Evolutionary conservation across 2,329 filamentous ascomycete species (phyloP), one percentile per base, ranked within the genome.

Genomic region (Ophiocordyceps robertsii): DNA sequence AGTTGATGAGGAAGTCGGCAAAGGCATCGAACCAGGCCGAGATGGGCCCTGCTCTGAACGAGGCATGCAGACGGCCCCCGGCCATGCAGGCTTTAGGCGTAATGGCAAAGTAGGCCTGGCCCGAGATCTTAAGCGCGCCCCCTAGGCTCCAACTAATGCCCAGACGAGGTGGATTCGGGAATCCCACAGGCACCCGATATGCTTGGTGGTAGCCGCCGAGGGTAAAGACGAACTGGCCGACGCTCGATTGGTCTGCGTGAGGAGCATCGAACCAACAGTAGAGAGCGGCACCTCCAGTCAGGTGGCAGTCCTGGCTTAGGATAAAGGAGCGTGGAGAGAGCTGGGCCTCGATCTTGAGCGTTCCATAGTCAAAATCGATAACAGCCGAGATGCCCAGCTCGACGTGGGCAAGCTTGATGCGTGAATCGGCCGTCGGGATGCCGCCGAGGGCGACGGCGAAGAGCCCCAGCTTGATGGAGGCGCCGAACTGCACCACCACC

Each of bases 21-120:
- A 49, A 63, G 4, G 60, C 59, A 24, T 67, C 59, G n/a, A 68
- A 62, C 44, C 49, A 64, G 0, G 66, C 67, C 1, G 44, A 42
- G 0, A 70, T 31, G 0, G 57, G 53, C 1, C 64, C 64, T 1
- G 56, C n/a, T 6, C 39, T 40, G 0, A 65, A 46, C 0, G 47
- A 38, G 0, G 56, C 58, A 16, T 58, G 49, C 0, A 69, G 49
- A 1, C 50, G 41, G 0, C 58, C 65, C 3, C 67, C 66, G 6
- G 49, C 65, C 67, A 70, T 70, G 46, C 56, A 61, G 0, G 44
- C 50, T 40, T 67, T 66, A 6, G 66, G 64, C 0, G 66, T 70
- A 27, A 70, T 61, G 29, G 66, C 66, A 39, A 68, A 68, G 51
- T 68, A 70, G 1, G 64, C 61, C 42, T 67, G 45, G 1, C 66